Evolutionary conservation across 2,329 filamentous ascomycete species (phyloP).

Genomic region (Ceratocystis cacaofunesta): DNA sequence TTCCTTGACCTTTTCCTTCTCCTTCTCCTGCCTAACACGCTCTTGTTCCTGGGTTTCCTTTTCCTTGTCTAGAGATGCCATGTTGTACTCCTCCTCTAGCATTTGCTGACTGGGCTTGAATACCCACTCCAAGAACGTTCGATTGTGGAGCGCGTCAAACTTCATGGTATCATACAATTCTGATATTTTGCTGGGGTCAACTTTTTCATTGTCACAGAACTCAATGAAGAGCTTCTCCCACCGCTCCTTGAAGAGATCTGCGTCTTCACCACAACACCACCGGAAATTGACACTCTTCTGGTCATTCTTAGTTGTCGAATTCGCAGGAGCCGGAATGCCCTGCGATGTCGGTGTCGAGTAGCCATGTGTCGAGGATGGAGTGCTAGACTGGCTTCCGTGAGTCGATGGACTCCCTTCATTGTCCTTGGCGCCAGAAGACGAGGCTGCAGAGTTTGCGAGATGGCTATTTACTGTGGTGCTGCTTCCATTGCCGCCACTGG

Average conservation of each 20-base stretch:
- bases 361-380: slow-evolving; percentile 7
- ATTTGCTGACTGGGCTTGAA: slow-evolving; percentile 77
- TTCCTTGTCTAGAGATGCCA: slow-evolving; percentile 22
- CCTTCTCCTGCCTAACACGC: slow-evolving; percentile 21
- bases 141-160: slow-evolving; percentile 93
- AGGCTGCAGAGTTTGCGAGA: background rate
- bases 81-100: slow-evolving; percentile 52
- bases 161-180: slow-evolving; percentile 99
- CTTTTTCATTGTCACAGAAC: slow-evolving; percentile 93
- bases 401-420: slow-evolving; percentile 24
- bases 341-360: slow-evolving; percentile 3
- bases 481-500: background rate
- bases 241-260: slow-evolving; percentile 83
- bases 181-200: slow-evolving; percentile 96
- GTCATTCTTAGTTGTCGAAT: slow-evolving; percentile 6
- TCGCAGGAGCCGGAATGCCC: background rate
- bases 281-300: slow-evolving; percentile 27
- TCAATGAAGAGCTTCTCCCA: slow-evolving; percentile 98
- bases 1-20: slow-evolving; percentile 26
- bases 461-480: background rate
- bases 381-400: slow-evolving; percentile 31
- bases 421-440: slow-evolving; percentile 5
- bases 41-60: slow-evolving; percentile 23
- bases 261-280: slow-evolving; percentile 94
- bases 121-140: slow-evolving; percentile 91